Percentiles rank a stretch among this genome's conserved stretches.
phyloP scores from a whole-genome alignment of 768 basidiomycete species.

The Boletus eberwhitei region DNA sequence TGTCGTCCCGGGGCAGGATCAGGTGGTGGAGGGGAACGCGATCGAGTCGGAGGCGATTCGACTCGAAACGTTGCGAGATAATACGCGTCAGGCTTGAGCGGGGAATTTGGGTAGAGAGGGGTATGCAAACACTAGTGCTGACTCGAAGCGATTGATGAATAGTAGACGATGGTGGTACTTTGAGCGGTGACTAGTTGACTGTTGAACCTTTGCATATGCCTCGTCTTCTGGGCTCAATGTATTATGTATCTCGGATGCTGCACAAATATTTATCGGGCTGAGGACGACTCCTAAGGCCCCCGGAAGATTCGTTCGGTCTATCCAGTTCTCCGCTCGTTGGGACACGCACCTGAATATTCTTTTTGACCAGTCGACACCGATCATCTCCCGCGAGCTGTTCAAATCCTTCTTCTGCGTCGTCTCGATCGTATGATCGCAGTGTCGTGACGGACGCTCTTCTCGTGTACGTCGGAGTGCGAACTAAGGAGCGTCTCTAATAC shows the following conservation, averaged over 20 bases:
- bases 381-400: too few relatives aligned
- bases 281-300: too few relatives aligned
- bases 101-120: background rate
- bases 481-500: conserved; percentile 40
- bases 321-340: too few relatives aligned
- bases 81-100: background rate
- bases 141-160: too few relatives aligned
- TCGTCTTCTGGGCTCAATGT: background rate
- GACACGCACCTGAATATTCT: too few relatives aligned
- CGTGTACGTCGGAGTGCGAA: conserved; percentile 30
- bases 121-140: too few relatives aligned
- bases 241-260: background rate
- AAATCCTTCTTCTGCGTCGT: conserved; percentile 27
- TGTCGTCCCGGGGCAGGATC: background rate
- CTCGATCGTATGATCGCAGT: conserved; percentile 45
- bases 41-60: background rate
- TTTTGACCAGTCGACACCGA: too few relatives aligned
- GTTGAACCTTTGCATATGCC: background rate
- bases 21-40: background rate
- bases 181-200: too few relatives aligned
- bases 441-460: conserved; percentile 42
- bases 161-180: background rate
- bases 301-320: too few relatives aligned
- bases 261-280: too few relatives aligned
- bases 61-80: background rate